phyloP scores from a whole-genome alignment of 1,284 basidiomycete genomes.

The Microbotryomycetes sp. region DNA sequence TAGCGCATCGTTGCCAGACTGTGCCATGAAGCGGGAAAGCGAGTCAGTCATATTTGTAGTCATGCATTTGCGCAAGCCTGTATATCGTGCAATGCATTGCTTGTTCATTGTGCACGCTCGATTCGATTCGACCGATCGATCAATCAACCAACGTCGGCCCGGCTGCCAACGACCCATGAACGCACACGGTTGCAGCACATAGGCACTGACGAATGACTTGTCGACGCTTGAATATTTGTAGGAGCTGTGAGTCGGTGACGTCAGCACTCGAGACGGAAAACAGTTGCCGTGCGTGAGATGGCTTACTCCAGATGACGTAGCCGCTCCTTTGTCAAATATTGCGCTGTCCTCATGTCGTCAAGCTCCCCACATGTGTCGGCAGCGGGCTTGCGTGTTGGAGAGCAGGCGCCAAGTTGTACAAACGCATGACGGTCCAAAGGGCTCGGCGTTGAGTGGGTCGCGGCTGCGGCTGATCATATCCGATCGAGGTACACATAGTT shows the following conservation, averaged over 20 bases:
- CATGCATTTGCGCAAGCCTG: not conserved
- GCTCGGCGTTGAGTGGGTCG: too few species aligned
- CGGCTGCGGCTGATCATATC: too few species aligned
- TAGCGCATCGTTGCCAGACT: constrained; percentile 17
- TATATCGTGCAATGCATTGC: not conserved
- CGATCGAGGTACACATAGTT: too few species aligned
- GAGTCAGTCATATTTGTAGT: not conserved
- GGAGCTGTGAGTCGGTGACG: constrained; percentile 3
- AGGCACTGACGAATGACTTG: constrained; percentile 15
- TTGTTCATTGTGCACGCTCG: not conserved
- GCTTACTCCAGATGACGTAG: not conserved
- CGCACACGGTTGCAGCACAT: constrained; percentile 21
- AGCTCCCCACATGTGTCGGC: too few species aligned
- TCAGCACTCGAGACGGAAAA: too few species aligned
- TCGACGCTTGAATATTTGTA: constrained; percentile 24
- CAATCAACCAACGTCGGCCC: too few species aligned
- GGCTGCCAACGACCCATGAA: too few species aligned
- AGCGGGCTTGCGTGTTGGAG: too few species aligned
- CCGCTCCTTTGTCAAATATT: not conserved
- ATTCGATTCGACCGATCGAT: too few species aligned
- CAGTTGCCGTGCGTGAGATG: not conserved
- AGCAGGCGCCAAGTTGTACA: too few species aligned
- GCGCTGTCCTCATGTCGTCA: not conserved
- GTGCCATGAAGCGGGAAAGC: not conserved
- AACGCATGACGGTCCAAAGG: too few species aligned